Evolutionary conservation across 306 rosid genomes (phyloP), one percentile per base, ranked within the genome.

Genomic region (Prunus mira): DNA sequence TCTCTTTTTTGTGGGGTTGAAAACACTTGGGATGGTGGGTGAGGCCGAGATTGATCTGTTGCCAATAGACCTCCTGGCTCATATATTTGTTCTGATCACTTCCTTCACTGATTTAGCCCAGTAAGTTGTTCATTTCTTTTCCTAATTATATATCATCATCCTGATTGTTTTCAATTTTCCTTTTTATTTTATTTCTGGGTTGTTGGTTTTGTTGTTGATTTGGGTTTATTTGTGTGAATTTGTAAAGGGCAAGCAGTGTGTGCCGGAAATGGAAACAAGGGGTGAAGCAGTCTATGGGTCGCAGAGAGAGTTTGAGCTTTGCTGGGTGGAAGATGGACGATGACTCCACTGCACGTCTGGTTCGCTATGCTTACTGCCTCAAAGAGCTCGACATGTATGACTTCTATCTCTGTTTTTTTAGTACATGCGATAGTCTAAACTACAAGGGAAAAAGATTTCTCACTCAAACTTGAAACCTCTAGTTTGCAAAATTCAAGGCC

Each of bases 21-120:
- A 41, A 52, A 80, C 67, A 38, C 1, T 32, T 24, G 50, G 13
- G 77, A 79, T 85, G 88, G 92, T 81, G 83, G 80, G 13, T 58
- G 92, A 84, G 64, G 78, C 87, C 6, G 93, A 84, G 82, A 91
- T 95, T 86, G 97, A 95, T 82, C 90, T 91, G 6, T 85, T 95
- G 69, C 98, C 97, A 3, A 82, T 84, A 12, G 96, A 95, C 88
- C 66, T 95, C 62, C 76, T 95, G 69, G 91, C 97, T 82, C 82
- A 90, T 80, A 92, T 92, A 34, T 89, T 95, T 55, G 79, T 79
- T 73, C 54, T 88, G 67, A 77, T 92, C 75, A 62, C 79, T 61
- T 96, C 98, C 74, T 95, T 88, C 86, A 88, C 97, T 72, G 96
- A 95, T 92, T 90, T 95, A 84, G 98, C 97, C 12, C 97, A 87